phyloP scores from a whole-genome alignment of 768 basidiomycete species.

The Rossbeevera mucosa region DNA sequence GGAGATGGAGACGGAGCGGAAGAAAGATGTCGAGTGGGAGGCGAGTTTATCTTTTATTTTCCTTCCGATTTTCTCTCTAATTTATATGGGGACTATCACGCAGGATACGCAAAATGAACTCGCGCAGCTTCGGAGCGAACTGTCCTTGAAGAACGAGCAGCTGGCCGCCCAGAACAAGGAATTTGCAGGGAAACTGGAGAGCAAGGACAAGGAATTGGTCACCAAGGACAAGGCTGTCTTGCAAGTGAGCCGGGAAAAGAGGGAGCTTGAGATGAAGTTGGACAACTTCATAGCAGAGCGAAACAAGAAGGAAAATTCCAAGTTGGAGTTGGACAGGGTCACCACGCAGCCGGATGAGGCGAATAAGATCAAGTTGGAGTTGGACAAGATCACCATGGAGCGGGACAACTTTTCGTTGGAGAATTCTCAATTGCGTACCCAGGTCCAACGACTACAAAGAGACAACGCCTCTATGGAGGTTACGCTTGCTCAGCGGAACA shows the following conservation, averaged over 20 bases:
- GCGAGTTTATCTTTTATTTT: neutral
- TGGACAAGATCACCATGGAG: neutral
- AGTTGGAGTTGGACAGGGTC: neutral
- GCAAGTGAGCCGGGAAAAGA: slow-evolving; percentile 54
- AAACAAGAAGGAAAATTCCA: neutral
- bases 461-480: slow-evolving; percentile 85
- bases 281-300: slow-evolving; percentile 25
- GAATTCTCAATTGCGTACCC: slow-evolving; percentile 52
- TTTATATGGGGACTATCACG: neutral
- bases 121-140: neutral
- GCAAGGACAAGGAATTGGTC: neutral
- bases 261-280: slow-evolving; percentile 50
- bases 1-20: neutral
- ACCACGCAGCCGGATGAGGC: neutral
- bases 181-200: neutral
- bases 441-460: slow-evolving; percentile 67
- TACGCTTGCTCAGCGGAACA: slow-evolving; percentile 66
- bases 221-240: slow-evolving; percentile 61
- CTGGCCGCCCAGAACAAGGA: slow-evolving; percentile 41
- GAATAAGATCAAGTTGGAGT: neutral
- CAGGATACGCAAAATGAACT: neutral
- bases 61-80: neutral
- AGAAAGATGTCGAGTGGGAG: neutral
- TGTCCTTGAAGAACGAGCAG: slow-evolving; percentile 17
- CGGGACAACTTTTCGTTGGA: slow-evolving; percentile 35